Percentiles rank a stretch among this genome's conserved stretches.
Conservation (phyloP, 768 basidiomycete genomes). For the Leccinum boreale region DNA sequence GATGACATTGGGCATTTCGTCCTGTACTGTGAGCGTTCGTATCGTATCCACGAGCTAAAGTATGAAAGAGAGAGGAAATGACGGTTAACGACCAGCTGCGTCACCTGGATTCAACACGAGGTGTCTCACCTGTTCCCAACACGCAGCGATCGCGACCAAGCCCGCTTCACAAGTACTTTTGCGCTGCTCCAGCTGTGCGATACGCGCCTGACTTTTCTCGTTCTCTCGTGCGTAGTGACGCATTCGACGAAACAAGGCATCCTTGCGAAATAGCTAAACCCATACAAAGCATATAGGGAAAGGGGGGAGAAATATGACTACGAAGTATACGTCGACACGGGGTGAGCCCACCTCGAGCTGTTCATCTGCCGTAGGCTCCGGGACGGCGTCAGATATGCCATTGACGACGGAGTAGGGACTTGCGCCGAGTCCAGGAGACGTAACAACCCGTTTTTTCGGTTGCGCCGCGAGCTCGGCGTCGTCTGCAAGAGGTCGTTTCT, state of each 20-base stretch:
- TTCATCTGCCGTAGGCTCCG: slow-evolving; percentile 49
- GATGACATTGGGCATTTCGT: slow-evolving; percentile 43
- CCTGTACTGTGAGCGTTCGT: slow-evolving; percentile 52
- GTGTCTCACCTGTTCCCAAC: slow-evolving; percentile 71
- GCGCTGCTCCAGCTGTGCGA: slow-evolving; percentile 62
- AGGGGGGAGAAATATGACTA: slow-evolving; percentile 19
- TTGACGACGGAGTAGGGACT: slow-evolving; percentile 47
- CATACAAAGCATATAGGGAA: slow-evolving; percentile 4
- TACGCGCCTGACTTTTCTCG: slow-evolving; percentile 57
- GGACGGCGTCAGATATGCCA: slow-evolving; percentile 27
- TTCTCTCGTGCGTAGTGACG: slow-evolving; percentile 75
- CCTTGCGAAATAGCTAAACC: slow-evolving; percentile 75
- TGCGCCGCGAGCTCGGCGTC: slow-evolving; percentile 42
- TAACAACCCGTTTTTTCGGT: slow-evolving; percentile 56
- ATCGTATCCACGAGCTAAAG: slow-evolving; percentile 64
- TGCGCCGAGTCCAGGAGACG: slow-evolving; percentile 41
- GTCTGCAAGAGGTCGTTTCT: slow-evolving; percentile 56
- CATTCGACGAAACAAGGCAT: slow-evolving; percentile 84
- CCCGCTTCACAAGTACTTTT: slow-evolving; percentile 68
- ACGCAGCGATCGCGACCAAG: slow-evolving; percentile 69
- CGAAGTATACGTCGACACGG: slow-evolving; percentile 18
- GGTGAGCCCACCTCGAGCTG: slow-evolving; percentile 59
- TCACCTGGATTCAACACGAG: background rate
- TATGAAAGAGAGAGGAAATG: slow-evolving; percentile 1
- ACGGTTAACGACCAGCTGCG: background rate